Percentiles rank a stretch among this genome's conserved stretches.
Evolutionary conservation across 305 asterid genomes (phyloP).

Genomic region (Plantago coronopus): DNA sequence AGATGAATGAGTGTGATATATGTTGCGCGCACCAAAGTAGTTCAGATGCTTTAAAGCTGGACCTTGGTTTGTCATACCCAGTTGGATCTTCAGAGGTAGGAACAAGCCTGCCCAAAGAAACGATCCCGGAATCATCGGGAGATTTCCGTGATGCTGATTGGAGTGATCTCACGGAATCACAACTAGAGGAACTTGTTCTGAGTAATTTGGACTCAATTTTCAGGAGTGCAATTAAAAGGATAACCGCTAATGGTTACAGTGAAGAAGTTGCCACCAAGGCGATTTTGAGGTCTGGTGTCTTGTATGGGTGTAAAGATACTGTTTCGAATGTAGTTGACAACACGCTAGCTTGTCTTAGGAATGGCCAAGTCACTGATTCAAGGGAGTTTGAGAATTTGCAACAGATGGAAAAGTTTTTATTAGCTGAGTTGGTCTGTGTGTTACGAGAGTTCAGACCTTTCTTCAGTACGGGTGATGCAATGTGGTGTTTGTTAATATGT

Average conservation of each 20-base stretch:
- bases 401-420: constrained; percentile 74
- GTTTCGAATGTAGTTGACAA: constrained; percentile 87
- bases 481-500: constrained; percentile 92
- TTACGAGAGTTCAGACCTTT: constrained; percentile 75
- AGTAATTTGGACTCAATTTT: constrained; percentile 71
- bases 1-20: constrained; percentile 52
- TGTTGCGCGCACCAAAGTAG: constrained; percentile 48
- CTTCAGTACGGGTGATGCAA: constrained; percentile 89
- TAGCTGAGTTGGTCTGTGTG: constrained; percentile 88
- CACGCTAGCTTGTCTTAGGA: constrained; percentile 61
- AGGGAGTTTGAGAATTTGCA: constrained; percentile 77
- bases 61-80: constrained; percentile 72
- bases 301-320: constrained; percentile 84
- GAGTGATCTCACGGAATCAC: constrained; percentile 81
- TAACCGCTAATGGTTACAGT: constrained; percentile 60
- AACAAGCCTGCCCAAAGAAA: constrained; percentile 43
- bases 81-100: constrained; percentile 44
- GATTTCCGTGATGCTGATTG: constrained; percentile 74
- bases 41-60: constrained; percentile 64
- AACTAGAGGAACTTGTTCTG: constrained; percentile 76
- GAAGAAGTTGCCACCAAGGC: constrained; percentile 70
- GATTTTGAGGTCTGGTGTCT: constrained; percentile 75
- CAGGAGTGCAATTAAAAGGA: constrained; percentile 71
- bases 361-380: constrained; percentile 52
- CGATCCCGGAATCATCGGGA: constrained; percentile 39